Percentiles rank a stretch among this genome's conserved stretches.
Conservation (phyloP, 176 grass and related monocot genomes). For the Cenchrus fungigraminus region DNA sequence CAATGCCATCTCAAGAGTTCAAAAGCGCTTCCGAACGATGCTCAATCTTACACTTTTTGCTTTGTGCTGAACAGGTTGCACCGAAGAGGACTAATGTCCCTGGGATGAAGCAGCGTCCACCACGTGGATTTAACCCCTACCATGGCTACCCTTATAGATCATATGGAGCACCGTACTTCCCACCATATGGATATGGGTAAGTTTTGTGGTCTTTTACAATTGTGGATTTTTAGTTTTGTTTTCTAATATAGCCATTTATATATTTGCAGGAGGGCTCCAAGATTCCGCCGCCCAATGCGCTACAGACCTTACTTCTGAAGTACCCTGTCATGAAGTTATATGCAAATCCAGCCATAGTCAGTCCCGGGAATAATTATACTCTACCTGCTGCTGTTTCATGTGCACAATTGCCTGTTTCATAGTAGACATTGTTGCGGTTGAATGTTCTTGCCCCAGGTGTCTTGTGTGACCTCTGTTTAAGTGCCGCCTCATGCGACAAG, state of each 20-base stretch:
- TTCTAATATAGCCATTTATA: not conserved
- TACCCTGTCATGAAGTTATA: not conserved
- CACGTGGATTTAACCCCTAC: conserved; percentile 51
- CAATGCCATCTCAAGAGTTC: not conserved
- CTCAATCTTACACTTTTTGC: not conserved
- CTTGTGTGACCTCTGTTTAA: not conserved
- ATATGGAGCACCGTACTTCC: conserved; percentile 52
- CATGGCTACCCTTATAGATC: conserved; percentile 55
- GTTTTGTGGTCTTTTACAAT: not conserved
- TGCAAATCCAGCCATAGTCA: not conserved
- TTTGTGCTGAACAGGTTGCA: conserved; percentile 51
- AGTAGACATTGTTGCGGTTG: not conserved
- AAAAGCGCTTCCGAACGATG: not conserved
- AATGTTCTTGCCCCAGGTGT: not conserved
- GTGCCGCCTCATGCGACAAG: not conserved
- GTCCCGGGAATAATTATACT: conserved; percentile 33
- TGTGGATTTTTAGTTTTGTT: not conserved
- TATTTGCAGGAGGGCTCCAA: conserved; percentile 56
- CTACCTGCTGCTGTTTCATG: not conserved
- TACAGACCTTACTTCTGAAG: conserved; percentile 63
- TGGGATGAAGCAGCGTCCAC: conserved; percentile 69
- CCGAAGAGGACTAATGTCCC: conserved; percentile 71
- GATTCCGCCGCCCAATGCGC: conserved; percentile 56
- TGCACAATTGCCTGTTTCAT: not conserved
- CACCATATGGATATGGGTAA: conserved; percentile 58